Conservation (phyloP, 2,329 filamentous ascomycete genomes). For the Lecanicillium sp. region DNA sequence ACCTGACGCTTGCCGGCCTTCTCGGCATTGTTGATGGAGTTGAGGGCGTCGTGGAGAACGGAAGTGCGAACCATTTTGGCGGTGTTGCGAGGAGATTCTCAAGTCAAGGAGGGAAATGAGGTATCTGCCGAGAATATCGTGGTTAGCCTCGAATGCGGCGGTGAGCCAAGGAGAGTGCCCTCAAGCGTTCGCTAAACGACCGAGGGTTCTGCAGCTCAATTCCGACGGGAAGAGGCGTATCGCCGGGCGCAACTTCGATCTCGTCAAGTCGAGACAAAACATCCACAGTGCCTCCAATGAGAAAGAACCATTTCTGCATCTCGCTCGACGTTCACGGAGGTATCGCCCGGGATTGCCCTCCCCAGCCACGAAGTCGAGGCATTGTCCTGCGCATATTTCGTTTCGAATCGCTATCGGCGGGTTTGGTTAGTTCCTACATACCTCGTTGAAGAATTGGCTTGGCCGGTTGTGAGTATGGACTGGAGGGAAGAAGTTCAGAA, state of each 20-base stretch:
- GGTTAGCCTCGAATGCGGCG: constrained; percentile 55
- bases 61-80: constrained; percentile 98
- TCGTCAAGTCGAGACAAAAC: constrained; percentile 1
- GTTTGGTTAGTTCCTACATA: constrained; percentile 28
- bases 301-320: background rate
- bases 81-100: constrained; percentile 67
- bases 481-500: constrained; percentile 12
- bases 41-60: constrained; percentile 98
- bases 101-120: constrained; percentile 58
- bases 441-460: constrained; percentile 29
- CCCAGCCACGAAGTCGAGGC: constrained; percentile 45
- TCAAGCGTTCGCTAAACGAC: constrained; percentile 33
- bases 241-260: constrained; percentile 24
- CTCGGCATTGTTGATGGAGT: constrained; percentile 99
- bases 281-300: background rate
- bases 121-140: constrained; percentile 46
- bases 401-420: constrained; percentile 22
- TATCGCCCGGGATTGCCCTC: constrained; percentile 48
- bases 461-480: constrained; percentile 7
- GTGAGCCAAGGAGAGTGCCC: constrained; percentile 62
- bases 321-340: background rate
- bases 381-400: constrained; percentile 24
- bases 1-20: constrained; percentile 99
- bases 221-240: constrained; percentile 58
- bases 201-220: constrained; percentile 66